A percentile compares a stretch with the other conserved stretches of the same genome.
Conservation (phyloP, 805 yeast species). For the Saturnispora halmiae region DNA sequence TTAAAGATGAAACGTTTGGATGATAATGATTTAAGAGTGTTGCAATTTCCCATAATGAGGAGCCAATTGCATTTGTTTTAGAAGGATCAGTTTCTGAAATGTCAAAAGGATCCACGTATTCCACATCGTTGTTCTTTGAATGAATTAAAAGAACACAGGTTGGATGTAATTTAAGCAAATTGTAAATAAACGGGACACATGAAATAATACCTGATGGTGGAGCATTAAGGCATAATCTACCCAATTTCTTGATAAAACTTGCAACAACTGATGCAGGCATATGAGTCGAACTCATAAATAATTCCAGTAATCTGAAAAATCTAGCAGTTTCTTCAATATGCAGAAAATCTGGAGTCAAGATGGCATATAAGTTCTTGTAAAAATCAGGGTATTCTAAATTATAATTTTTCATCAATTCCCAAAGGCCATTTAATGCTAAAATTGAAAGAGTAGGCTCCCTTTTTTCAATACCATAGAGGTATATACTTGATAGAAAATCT, state of each 20-base stretch:
- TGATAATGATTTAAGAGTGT: constrained; percentile 74
- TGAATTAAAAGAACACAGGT: constrained; percentile 88
- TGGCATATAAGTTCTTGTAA: constrained; percentile 68
- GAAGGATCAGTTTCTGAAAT: constrained; percentile 62
- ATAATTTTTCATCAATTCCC: constrained; percentile 69
- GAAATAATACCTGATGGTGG: constrained; percentile 87
- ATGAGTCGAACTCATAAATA: constrained; percentile 82
- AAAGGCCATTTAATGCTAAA: constrained; percentile 78
- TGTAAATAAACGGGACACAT: constrained; percentile 84
- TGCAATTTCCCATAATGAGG: constrained; percentile 89
- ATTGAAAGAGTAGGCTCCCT: constrained; percentile 35
- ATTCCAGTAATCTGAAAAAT: constrained; percentile 77
- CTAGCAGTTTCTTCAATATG: constrained; percentile 77
- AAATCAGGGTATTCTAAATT: constrained; percentile 91
- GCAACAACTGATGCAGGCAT: constrained; percentile 77
- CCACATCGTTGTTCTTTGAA: constrained; percentile 30
- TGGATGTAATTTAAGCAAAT: constrained; percentile 84
- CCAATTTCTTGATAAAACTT: constrained; percentile 75
- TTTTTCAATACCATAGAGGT: constrained; percentile 36
- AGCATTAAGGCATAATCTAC: constrained; percentile 64
- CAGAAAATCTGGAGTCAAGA: constrained; percentile 66
- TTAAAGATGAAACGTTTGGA: constrained; percentile 89
- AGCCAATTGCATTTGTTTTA: constrained; percentile 65
- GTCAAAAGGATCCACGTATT: constrained; percentile 57
- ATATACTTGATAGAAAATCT: constrained; percentile 91